A percentile compares a stretch with the other conserved stretches of the same genome.
phyloP scores from a whole-genome alignment of 495 filamentous ascomycete genomes.

The Penicillium lividum region DNA sequence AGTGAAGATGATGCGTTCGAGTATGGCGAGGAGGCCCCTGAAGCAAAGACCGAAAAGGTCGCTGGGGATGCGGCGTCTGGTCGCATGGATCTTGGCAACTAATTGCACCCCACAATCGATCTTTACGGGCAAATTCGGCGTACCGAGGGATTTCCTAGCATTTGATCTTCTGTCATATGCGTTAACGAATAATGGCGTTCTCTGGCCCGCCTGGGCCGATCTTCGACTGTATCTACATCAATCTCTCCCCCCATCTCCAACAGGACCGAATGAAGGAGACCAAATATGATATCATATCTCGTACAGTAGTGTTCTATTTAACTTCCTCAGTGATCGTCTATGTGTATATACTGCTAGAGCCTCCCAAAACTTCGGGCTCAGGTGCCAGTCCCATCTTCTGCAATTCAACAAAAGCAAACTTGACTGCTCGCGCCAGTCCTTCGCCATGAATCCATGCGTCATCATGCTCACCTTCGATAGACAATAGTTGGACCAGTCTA shows the following conservation, averaged over 20 bases:
- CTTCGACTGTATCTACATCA: constrained; percentile 32
- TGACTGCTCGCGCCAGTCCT: constrained; percentile 48
- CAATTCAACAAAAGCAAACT: constrained; percentile 36
- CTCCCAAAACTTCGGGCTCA: constrained; percentile 6
- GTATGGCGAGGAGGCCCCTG: constrained; percentile 40
- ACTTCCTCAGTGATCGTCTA: background rate
- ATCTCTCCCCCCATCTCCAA: background rate
- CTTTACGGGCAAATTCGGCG: constrained; percentile 33
- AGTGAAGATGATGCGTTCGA: constrained; percentile 51
- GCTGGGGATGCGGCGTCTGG: constrained; percentile 43
- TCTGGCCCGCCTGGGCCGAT: constrained; percentile 20
- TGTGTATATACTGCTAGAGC: background rate
- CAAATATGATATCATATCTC: constrained; percentile 1
- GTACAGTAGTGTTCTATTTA: constrained; percentile 1
- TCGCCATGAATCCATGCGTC: constrained; percentile 55
- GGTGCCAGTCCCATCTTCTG: constrained; percentile 29
- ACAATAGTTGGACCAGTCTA: constrained; percentile 35
- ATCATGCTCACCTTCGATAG: constrained; percentile 64
- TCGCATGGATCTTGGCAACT: constrained; percentile 48
- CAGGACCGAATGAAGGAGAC: constrained; percentile 20
- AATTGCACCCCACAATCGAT: constrained; percentile 13
- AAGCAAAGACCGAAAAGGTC: constrained; percentile 33
- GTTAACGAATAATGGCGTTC: constrained; percentile 34
- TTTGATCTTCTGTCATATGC: constrained; percentile 25
- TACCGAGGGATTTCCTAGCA: constrained; percentile 30